phyloP scores from a whole-genome alignment of 2,329 filamentous ascomycete genomes.

The Trichoderma sp. region DNA sequence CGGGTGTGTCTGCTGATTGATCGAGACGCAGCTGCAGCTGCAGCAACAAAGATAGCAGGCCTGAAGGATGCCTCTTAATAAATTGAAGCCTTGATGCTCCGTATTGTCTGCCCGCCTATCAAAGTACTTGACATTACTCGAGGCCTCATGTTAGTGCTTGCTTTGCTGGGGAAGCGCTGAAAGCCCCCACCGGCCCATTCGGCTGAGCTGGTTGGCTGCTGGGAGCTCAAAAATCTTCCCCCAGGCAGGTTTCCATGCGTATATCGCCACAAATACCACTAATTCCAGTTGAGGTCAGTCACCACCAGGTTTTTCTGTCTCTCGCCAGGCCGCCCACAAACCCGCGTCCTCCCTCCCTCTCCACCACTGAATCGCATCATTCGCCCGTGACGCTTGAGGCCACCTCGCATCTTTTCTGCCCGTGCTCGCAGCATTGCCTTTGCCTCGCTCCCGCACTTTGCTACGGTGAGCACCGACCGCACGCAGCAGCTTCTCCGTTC shows the following conservation, averaged over 20 bases:
- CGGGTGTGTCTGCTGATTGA: not conserved
- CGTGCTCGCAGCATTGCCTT: conserved; percentile 9
- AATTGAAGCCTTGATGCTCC: not conserved
- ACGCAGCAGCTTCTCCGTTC: not conserved
- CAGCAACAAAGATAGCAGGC: not conserved
- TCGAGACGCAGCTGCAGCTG: not conserved
- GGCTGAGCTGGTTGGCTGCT: conserved; percentile 21
- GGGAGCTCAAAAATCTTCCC: not conserved
- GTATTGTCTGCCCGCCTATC: not conserved
- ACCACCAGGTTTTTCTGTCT: conserved; percentile 23
- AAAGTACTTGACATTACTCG: not conserved
- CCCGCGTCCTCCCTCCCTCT: conserved; percentile 2
- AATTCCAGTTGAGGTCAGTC: conserved; percentile 8
- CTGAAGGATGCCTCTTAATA: not conserved
- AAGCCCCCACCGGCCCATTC: conserved; percentile 1
- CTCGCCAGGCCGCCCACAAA: conserved; percentile 17
- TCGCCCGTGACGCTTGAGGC: conserved; percentile 13
- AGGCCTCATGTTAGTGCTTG: not conserved
- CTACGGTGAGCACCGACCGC: not conserved
- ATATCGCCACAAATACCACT: conserved; percentile 26
- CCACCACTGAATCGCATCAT: conserved; percentile 7
- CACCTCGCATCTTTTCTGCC: conserved; percentile 24
- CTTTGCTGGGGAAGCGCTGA: not conserved
- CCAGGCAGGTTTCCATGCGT: not conserved
- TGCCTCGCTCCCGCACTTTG: not conserved